phyloP scores from a whole-genome alignment of 495 filamentous ascomycete species.

The Choiromyces venosus region DNA sequence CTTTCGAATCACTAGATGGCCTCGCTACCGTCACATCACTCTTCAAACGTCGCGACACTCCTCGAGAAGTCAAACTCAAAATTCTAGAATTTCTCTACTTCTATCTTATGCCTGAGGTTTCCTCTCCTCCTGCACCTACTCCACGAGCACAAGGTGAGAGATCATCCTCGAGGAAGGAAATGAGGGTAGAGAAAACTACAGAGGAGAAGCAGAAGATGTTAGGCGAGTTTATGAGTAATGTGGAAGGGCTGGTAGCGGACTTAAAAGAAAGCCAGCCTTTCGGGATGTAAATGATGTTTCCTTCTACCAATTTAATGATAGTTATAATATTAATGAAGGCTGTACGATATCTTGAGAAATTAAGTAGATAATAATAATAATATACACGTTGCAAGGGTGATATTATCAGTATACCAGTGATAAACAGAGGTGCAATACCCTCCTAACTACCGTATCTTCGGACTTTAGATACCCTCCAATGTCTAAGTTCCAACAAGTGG shows the following conservation, averaged over 20 bases:
- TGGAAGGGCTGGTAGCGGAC: slow-evolving; percentile 87
- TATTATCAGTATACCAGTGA: background rate
- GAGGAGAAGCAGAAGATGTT: slow-evolving; percentile 83
- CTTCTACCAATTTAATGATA: background rate
- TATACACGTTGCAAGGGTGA: background rate
- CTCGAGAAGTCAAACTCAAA: slow-evolving; percentile 82
- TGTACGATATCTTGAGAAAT: background rate
- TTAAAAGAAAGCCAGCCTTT: slow-evolving; percentile 73
- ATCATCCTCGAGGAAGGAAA: slow-evolving; percentile 43
- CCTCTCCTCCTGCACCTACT: slow-evolving; percentile 43
- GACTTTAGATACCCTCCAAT: background rate
- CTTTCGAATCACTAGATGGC: slow-evolving; percentile 89
- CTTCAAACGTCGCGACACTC: slow-evolving; percentile 77
- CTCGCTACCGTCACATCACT: slow-evolving; percentile 87
- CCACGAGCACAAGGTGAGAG: slow-evolving; percentile 44
- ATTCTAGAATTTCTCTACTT: slow-evolving; percentile 95
- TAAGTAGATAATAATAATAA: background rate
- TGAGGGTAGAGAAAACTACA: slow-evolving; percentile 53
- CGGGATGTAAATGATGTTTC: slow-evolving; percentile 43
- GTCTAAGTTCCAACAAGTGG: background rate
- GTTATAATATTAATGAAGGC: background rate
- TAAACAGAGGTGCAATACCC: background rate
- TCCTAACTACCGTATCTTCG: background rate
- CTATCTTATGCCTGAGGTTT: slow-evolving; percentile 89
- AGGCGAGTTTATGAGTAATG: slow-evolving; percentile 75